A percentile compares a stretch with the other conserved stretches of the same genome.
Conservation (phyloP, 352 stramenopile species). For the Phytopythium helicoides region DNA sequence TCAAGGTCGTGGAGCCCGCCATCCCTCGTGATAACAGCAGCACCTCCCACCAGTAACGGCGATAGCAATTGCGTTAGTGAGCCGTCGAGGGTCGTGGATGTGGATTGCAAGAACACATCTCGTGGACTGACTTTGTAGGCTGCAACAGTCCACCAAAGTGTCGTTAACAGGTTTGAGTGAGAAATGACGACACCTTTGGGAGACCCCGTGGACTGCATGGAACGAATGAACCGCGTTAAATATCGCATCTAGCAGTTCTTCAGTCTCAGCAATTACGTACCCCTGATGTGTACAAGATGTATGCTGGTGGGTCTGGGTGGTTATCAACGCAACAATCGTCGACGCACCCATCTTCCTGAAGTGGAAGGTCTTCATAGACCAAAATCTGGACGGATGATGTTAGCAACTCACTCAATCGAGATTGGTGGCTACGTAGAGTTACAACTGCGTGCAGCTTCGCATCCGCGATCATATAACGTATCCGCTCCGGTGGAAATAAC, state of each 20-base stretch:
- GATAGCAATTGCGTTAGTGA: constrained; percentile 63
- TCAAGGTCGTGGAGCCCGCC: constrained; percentile 47
- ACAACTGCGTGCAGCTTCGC: constrained; percentile 38
- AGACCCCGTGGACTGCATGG: constrained; percentile 41
- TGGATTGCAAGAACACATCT: constrained; percentile 68
- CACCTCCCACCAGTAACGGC: constrained; percentile 36
- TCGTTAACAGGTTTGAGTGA: constrained; percentile 60
- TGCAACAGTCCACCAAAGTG: constrained; percentile 45
- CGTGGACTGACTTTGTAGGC: constrained; percentile 49
- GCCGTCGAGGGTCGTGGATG: constrained; percentile 49
- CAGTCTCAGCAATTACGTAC: constrained; percentile 11
- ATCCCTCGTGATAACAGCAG: constrained; percentile 37
- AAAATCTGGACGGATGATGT: constrained; percentile 13
- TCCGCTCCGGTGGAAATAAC: constrained; percentile 40
- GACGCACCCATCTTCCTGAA: not conserved
- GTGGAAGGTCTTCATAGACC: constrained; percentile 27
- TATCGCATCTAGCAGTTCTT: not conserved
- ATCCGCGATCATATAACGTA: constrained; percentile 49
- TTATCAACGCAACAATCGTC: not conserved
- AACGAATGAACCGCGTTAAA: not conserved
- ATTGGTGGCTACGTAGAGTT: constrained; percentile 26
- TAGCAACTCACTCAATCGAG: constrained; percentile 17
- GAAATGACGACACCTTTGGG: constrained; percentile 73
- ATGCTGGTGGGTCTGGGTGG: constrained; percentile 19
- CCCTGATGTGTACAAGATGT: constrained; percentile 77